phyloP scores from a whole-genome alignment of 2,329 filamentous ascomycete genomes.

The Colletotrichum tanaceti region DNA sequence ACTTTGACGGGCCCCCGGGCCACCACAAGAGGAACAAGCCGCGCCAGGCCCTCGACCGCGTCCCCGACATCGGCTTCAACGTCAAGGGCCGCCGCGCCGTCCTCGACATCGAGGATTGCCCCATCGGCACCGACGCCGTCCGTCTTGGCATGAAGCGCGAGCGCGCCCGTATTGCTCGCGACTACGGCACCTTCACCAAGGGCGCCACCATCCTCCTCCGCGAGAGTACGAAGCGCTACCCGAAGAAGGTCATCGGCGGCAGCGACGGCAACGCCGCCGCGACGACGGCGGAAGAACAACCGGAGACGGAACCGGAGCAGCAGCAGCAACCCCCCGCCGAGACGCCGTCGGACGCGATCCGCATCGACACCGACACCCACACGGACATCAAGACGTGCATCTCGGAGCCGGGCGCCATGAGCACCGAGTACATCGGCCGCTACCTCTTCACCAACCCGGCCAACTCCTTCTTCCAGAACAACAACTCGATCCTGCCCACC shows the following conservation, averaged over 20 bases:
- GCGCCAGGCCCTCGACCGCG: constrained; percentile 62
- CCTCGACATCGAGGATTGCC: constrained; percentile 96
- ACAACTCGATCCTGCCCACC: constrained; percentile 92
- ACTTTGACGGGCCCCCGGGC: constrained; percentile 84
- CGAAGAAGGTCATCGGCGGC: constrained; percentile 57
- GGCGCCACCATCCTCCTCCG: constrained; percentile 91
- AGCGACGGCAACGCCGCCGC: constrained; percentile 51
- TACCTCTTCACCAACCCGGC: constrained; percentile 92
- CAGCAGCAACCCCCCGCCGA: constrained; percentile 45
- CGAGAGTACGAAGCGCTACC: constrained; percentile 80
- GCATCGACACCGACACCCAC: constrained; percentile 68
- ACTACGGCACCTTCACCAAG: constrained; percentile 77
- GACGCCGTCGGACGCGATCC: constrained; percentile 55
- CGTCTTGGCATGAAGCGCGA: constrained; percentile 82
- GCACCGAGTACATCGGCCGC: constrained; percentile 87
- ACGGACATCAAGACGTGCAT: constrained; percentile 88
- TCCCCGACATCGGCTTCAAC: constrained; percentile 91
- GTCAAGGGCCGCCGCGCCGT: constrained; percentile 82
- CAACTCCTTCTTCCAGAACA: constrained; percentile 98
- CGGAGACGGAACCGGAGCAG: not conserved
- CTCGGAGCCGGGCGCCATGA: constrained; percentile 83
- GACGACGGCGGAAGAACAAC: constrained; percentile 58
- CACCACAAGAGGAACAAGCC: constrained; percentile 62
- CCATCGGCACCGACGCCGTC: constrained; percentile 90
- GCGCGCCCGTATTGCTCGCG: constrained; percentile 77